Evolutionary conservation across 371 early-diverging fungal genomes (phyloP).

Genomic region (Scutellospora calospora): DNA sequence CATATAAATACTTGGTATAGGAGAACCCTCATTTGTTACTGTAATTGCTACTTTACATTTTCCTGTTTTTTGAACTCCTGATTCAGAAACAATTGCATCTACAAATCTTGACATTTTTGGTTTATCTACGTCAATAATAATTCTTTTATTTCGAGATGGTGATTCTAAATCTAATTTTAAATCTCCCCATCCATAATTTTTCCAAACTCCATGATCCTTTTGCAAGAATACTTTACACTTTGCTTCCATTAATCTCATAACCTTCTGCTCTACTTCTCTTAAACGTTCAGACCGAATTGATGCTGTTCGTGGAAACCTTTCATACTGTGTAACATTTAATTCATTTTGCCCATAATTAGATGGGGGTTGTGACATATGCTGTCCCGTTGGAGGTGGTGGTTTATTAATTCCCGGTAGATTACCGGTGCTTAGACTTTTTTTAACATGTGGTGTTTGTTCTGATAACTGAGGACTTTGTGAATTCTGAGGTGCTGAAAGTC

Average conservation of each 20-base stretch:
- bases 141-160: constrained; percentile 37
- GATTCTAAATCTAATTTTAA: constrained; percentile 34
- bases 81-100: constrained; percentile 39
- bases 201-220: constrained; percentile 44
- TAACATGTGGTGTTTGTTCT: too few relatives aligned
- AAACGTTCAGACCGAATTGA: constrained; percentile 21
- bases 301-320: neutral
- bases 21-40: neutral
- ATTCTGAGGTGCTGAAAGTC: too few relatives aligned
- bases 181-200: constrained; percentile 37
- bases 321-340: neutral
- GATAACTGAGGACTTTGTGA: too few relatives aligned
- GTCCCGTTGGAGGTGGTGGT: neutral
- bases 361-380: neutral
- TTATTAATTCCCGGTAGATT: neutral
- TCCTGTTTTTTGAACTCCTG: constrained; percentile 35
- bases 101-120: constrained; percentile 26
- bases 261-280: constrained; percentile 3
- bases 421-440: too few relatives aligned
- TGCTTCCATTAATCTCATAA: constrained; percentile 33
- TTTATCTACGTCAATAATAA: constrained; percentile 35
- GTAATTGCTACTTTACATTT: constrained; percentile 37
- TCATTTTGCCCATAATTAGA: neutral
- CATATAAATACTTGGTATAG: constrained; percentile 16
- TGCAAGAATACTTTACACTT: constrained; percentile 43